A percentile compares a stretch with the other conserved stretches of the same genome.
These are phyloP conservation scores for Saccharomycopsis schoenii DNA, from an alignment of 805 yeast species.

Conservation along the genomic window DNA sequence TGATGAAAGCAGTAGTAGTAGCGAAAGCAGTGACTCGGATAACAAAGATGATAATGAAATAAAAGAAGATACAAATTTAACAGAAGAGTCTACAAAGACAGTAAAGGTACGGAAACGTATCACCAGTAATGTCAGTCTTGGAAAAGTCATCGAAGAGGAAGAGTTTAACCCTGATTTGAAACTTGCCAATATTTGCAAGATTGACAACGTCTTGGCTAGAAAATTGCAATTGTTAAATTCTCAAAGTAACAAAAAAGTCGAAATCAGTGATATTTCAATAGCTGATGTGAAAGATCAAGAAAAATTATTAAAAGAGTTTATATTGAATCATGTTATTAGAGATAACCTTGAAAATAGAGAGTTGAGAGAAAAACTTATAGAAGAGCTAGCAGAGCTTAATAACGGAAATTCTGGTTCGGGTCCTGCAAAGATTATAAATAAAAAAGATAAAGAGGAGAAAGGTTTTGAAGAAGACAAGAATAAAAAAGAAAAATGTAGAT, in stretches of 20 bases:
- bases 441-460: background rate
- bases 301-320: background rate
- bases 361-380: background rate
- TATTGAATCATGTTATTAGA: background rate
- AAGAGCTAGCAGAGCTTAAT: background rate
- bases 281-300: background rate
- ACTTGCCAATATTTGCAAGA: background rate
- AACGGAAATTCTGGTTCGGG: background rate
- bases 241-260: background rate
- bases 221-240: background rate
- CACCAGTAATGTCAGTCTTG: background rate
- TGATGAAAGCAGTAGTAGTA: background rate
- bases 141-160: constrained; percentile 2
- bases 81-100: background rate
- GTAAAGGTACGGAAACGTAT: background rate
- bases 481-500: constrained; percentile 4
- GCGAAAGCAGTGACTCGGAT: background rate
- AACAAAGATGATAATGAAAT: background rate
- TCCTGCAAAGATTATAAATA: background rate
- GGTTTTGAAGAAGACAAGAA: background rate
- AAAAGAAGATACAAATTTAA: background rate
- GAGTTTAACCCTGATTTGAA: background rate
- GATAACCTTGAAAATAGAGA: background rate
- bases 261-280: background rate
- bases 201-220: background rate